These are phyloP conservation scores for Samsoniella hepiali DNA, from an alignment of 2,329 filamentous ascomycete genomes.

Conservation along the genomic window DNA sequence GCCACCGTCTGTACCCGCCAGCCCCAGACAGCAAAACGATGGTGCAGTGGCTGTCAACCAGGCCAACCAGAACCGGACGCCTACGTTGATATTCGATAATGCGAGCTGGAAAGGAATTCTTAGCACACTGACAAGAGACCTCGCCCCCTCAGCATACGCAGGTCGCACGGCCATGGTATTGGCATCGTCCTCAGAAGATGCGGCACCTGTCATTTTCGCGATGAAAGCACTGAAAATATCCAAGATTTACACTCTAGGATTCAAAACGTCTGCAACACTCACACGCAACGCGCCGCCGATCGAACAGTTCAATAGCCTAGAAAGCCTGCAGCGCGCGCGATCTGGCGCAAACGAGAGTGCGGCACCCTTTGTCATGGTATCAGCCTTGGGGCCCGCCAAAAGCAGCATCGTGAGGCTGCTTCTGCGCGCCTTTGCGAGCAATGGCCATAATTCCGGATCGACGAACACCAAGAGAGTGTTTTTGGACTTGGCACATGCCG, in stretches of 20 bases:
- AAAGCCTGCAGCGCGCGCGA: slow-evolving; percentile 55
- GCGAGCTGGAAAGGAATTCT: slow-evolving; percentile 83
- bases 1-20: slow-evolving; percentile 47
- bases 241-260: slow-evolving; percentile 81
- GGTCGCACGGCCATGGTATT: slow-evolving; percentile 73
- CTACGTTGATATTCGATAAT: slow-evolving; percentile 71
- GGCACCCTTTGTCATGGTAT: slow-evolving; percentile 77
- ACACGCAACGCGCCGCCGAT: slow-evolving; percentile 62
- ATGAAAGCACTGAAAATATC: slow-evolving; percentile 71
- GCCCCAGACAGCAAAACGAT: slow-evolving; percentile 39
- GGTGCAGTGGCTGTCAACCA: slow-evolving; percentile 29
- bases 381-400: slow-evolving; percentile 74
- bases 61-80: slow-evolving; percentile 42
- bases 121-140: slow-evolving; percentile 74
- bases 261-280: slow-evolving; percentile 62
- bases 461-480: slow-evolving; percentile 64
- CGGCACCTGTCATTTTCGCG: slow-evolving; percentile 75
- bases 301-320: slow-evolving; percentile 75
- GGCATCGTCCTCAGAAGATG: slow-evolving; percentile 69
- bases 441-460: slow-evolving; percentile 28
- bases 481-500: slow-evolving; percentile 68
- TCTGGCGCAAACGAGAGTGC: slow-evolving; percentile 43
- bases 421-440: slow-evolving; percentile 64
- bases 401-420: slow-evolving; percentile 74
- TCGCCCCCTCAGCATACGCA: slow-evolving; percentile 77